Evolutionary conservation across 176 grass and related monocot genomes (phyloP), one percentile per base, ranked within the genome.

Genomic region (Olyra latifolia): DNA sequence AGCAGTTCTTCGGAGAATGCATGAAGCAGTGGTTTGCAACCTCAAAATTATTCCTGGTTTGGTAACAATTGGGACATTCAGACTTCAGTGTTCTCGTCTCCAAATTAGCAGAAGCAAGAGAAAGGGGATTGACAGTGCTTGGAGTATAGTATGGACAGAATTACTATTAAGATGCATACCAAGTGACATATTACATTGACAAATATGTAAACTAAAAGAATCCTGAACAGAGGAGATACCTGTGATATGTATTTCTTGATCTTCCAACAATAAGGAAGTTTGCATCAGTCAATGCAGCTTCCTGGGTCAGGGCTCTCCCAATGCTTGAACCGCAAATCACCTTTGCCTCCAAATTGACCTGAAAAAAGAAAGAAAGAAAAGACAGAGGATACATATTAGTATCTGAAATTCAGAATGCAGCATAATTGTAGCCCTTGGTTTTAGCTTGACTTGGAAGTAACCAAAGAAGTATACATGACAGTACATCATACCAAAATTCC

Each of bases 311-410:
- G 17, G 90, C 90, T 80, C 68, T 93, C 43, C 86, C 90, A 79
- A 99, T 86, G 72, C 85, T 99, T 19, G 92, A 88, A 72, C 92
- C 86, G 46, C 77, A 87, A 63, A 90, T 78, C 15, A 99, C 90
- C 57, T 95, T 95, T n/a, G 92, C 88, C 81, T 99, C 96, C 90
- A 99, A 89, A 79, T 77, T 95, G 28, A 99, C 87, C 95, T 98
- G 43, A 64, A 66, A 59, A 72, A 22, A 54, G 38, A 39, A 54
- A 17, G 0, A 47, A 55, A 53, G 80, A 46, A 30, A 75, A 54
- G 49, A 50, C 24, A 67, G 48, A 35, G 22, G n/a, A 44, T 65
- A 60, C 15, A 52, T 0, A 16, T 44, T 19, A 80, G 14, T 41
- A 22, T 41, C 11, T 42, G 1, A 25, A 48, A 7, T 17, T 4